Conservation (phyloP, 805 yeast genomes). For the Metschnikowia borealis region DNA sequence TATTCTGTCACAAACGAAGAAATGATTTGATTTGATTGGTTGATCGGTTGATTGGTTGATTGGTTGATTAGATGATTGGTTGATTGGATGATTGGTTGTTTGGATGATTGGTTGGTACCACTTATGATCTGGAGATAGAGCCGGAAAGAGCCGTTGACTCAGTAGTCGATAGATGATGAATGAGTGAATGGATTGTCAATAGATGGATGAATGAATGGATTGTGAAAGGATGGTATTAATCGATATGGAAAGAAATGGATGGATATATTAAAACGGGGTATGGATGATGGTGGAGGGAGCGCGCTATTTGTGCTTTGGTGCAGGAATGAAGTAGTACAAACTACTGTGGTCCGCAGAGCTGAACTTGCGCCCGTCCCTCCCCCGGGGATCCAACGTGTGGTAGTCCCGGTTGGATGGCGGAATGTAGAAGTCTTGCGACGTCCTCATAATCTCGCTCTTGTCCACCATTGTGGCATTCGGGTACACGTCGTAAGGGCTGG, state of each 20-base stretch:
- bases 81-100: too few species aligned
- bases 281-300: neutral
- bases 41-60: too few species aligned
- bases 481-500: constrained; percentile 10
- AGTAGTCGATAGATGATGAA: too few species aligned
- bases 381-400: constrained; percentile 6
- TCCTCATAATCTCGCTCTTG: constrained; percentile 7
- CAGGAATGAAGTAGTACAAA: constrained; percentile 14
- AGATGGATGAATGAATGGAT: too few species aligned
- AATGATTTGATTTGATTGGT: too few species aligned
- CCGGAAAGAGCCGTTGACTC: too few species aligned
- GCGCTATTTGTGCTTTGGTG: constrained; percentile 5
- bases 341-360: constrained; percentile 10
- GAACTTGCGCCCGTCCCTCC: constrained; percentile 7
- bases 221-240: too few species aligned
- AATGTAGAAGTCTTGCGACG: constrained; percentile 11
- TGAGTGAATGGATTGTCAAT: too few species aligned
- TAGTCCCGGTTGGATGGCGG: constrained; percentile 7
- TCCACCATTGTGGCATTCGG: constrained; percentile 25
- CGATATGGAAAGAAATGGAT: neutral
- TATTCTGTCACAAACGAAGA: too few species aligned
- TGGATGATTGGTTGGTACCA: too few species aligned
- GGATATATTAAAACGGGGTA: neutral
- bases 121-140: too few species aligned
- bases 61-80: too few species aligned